Evolutionary conservation across 2,329 filamentous ascomycete genomes (phyloP).

Genomic region (Hysterium pulicare): DNA sequence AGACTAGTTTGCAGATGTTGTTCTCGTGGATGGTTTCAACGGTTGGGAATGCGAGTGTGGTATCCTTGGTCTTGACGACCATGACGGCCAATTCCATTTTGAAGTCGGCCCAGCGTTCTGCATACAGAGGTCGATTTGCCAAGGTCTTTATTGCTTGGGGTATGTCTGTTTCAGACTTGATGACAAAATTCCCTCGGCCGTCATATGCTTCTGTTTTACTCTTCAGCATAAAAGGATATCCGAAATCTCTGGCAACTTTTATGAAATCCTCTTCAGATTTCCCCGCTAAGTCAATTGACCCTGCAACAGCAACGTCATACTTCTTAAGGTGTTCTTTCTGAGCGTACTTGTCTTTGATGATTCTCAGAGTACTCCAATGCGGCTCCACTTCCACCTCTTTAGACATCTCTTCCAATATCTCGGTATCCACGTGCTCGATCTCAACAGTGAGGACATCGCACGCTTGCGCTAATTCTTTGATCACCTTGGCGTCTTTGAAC

Average conservation of each 20-base stretch:
- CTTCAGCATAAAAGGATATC: conserved; percentile 90
- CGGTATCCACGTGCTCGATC: conserved; percentile 93
- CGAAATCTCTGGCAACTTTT: conserved; percentile 61
- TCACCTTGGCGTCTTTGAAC: conserved; percentile 78
- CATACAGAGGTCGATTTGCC: conserved; percentile 68
- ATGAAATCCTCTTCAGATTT: conserved; percentile 59
- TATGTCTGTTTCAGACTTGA: conserved; percentile 59
- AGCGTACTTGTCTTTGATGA: conserved; percentile 89
- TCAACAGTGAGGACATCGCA: conserved; percentile 87
- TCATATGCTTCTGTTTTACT: conserved; percentile 88
- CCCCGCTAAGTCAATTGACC: conserved; percentile 64
- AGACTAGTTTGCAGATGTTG: conserved; percentile 90
- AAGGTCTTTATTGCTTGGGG: conserved; percentile 67
- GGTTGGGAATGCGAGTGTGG: conserved; percentile 72
- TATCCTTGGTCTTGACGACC: conserved; percentile 84
- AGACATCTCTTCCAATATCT: conserved; percentile 79
- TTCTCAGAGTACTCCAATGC: conserved; percentile 78
- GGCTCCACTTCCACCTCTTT: conserved; percentile 67
- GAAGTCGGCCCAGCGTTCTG: conserved; percentile 86
- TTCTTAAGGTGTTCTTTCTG: conserved; percentile 78
- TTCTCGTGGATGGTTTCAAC: conserved; percentile 96
- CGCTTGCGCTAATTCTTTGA: conserved; percentile 70
- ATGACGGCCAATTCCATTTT: conserved; percentile 87
- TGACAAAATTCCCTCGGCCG: conserved; percentile 71
- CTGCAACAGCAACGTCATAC: conserved; percentile 68